These are phyloP conservation scores for Suhomyces choctaworum DNA, from an alignment of 1,139 yeast genomes.

Conservation along the genomic window DNA sequence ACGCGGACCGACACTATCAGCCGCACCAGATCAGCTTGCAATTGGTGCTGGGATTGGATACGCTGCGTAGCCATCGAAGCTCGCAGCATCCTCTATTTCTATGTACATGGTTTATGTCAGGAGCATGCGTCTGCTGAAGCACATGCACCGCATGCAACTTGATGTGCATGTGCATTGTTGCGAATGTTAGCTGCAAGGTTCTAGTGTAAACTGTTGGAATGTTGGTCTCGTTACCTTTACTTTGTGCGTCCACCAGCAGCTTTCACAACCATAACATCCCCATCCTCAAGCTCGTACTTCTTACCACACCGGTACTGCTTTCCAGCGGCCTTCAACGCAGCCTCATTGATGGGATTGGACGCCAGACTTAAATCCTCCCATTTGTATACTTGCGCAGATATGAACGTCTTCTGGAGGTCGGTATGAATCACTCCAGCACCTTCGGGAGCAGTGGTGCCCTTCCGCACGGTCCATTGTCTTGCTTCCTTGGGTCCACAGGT, in stretches of 20 bases:
- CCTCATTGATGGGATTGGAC: conserved; percentile 45
- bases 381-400: conserved; percentile 84
- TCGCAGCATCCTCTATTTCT: too few species aligned
- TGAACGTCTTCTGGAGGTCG: conserved; percentile 80
- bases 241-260: conserved; percentile 43
- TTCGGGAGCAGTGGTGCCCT: conserved; percentile 79
- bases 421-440: conserved; percentile 95
- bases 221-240: conserved; percentile 13
- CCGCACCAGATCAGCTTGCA: too few species aligned
- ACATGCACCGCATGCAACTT: too few species aligned
- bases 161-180: too few species aligned
- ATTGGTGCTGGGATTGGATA: too few species aligned
- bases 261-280: conserved; percentile 70
- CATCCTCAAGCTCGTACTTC: conserved; percentile 71
- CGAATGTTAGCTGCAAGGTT: too few species aligned
- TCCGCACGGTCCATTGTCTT: conserved; percentile 87
- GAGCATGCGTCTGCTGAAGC: too few species aligned
- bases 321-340: conserved; percentile 46
- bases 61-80: too few species aligned
- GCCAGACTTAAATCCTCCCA: conserved; percentile 59
- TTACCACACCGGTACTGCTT: conserved; percentile 65
- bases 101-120: too few species aligned
- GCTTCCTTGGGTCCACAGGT: conserved; percentile 92
- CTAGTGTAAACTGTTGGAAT: too few species aligned
- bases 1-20: too few species aligned